Evolutionary conservation across 768 basidiomycete species (phyloP).

Genomic region (Cyathus striatus): DNA sequence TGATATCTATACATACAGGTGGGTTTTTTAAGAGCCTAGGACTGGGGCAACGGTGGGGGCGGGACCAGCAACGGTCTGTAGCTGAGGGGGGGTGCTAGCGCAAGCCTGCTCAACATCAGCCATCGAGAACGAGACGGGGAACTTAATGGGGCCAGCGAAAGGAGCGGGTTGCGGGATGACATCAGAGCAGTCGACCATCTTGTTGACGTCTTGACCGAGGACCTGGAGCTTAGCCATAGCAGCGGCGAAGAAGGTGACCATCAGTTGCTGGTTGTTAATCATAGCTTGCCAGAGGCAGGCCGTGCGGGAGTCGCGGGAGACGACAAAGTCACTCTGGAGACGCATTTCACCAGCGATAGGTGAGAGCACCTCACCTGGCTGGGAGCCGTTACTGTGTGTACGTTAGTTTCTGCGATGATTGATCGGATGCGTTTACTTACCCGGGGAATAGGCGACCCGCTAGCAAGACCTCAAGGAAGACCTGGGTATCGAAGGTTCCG

Average conservation of each 20-base stretch:
- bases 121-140: constrained; percentile 14
- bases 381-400: constrained; percentile 8
- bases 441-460: too few relatives aligned
- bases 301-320: constrained; percentile 7
- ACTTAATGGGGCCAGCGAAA: constrained; percentile 15
- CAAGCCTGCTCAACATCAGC: constrained; percentile 14
- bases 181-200: constrained; percentile 32
- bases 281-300: constrained; percentile 14
- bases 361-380: constrained; percentile 25
- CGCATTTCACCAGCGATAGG: constrained; percentile 32
- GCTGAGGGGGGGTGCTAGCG: too few relatives aligned
- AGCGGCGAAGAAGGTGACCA: constrained; percentile 17
- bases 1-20: too few relatives aligned
- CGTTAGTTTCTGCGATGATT: too few relatives aligned
- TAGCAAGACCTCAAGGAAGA: too few relatives aligned
- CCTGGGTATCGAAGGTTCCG: too few relatives aligned
- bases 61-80: too few relatives aligned
- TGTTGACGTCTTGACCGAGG: constrained; percentile 19
- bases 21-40: too few relatives aligned
- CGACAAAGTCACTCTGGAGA: constrained; percentile 29
- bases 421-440: too few relatives aligned
- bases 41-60: too few relatives aligned
- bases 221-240: constrained; percentile 29
- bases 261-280: constrained; percentile 13
- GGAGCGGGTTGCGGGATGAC: constrained; percentile 16